Conservation (phyloP, 1,284 basidiomycete genomes). For the Microbotryomycetes sp. region DNA sequence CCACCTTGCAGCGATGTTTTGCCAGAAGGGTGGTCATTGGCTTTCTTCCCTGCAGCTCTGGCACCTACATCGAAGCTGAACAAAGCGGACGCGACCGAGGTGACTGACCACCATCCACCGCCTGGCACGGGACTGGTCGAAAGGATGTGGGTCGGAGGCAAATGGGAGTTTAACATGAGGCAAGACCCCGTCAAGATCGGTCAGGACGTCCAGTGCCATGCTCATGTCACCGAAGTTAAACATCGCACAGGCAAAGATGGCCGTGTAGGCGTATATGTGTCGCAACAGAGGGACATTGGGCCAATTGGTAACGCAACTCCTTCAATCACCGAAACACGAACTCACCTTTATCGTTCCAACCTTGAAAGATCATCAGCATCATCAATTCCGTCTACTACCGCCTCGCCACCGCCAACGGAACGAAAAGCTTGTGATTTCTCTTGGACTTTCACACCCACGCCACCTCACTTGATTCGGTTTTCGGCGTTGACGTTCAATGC, state of each 20-base stretch:
- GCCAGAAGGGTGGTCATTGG: neutral
- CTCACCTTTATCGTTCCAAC: slow-evolving; percentile 2
- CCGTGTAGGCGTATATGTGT: slow-evolving; percentile 1
- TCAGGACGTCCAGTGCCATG: neutral
- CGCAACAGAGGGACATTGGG: neutral
- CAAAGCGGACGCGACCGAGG: slow-evolving; percentile 5
- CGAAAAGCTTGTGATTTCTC: neutral
- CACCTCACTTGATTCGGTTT: slow-evolving; percentile 31
- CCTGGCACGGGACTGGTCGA: neutral
- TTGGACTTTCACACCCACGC: neutral
- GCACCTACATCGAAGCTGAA: neutral
- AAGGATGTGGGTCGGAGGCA: slow-evolving; percentile 11
- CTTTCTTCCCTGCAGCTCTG: neutral
- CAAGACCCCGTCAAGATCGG: neutral
- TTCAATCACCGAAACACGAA: slow-evolving; percentile 1
- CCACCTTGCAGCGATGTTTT: neutral
- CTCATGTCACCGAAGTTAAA: neutral
- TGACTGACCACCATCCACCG: slow-evolving; percentile 1
- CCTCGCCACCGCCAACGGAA: neutral
- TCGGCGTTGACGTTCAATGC: slow-evolving; percentile 40
- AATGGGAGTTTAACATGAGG: neutral
- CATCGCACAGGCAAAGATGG: slow-evolving; percentile 4
- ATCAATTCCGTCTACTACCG: neutral
- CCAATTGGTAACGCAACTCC: neutral
- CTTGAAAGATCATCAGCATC: neutral